These are phyloP conservation scores for Amanita muscaria DNA, from an alignment of 768 basidiomycete species.

Conservation along the genomic window DNA sequence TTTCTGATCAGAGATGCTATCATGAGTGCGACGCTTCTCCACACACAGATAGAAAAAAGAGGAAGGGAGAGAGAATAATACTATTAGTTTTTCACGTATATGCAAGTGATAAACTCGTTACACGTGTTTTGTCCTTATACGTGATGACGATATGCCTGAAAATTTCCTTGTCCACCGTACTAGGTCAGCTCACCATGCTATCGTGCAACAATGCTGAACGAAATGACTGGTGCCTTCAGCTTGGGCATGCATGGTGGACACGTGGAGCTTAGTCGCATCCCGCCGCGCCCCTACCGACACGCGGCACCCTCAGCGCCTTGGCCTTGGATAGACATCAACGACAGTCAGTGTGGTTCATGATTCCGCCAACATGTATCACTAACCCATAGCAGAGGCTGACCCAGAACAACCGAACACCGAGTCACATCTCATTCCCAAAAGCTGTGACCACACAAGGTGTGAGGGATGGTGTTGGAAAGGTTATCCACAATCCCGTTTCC, in stretches of 20 bases:
- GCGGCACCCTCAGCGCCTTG: constrained; percentile 40
- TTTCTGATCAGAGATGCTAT: too few relatives aligned
- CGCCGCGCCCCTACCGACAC: constrained; percentile 34
- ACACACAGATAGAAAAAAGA: too few relatives aligned
- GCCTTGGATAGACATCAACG: constrained; percentile 37
- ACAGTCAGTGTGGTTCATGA: constrained; percentile 17
- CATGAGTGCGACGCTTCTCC: too few relatives aligned
- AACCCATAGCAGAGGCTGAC: constrained; percentile 15
- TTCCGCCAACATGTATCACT: background rate
- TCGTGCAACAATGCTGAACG: too few relatives aligned
- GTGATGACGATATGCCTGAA: too few relatives aligned
- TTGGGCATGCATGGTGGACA: background rate
- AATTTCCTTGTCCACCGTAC: too few relatives aligned
- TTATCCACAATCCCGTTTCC: constrained; percentile 41
- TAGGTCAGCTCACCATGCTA: too few relatives aligned
- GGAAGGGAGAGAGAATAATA: too few relatives aligned
- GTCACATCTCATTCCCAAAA: constrained; percentile 26
- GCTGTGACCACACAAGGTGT: constrained; percentile 30
- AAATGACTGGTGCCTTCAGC: too few relatives aligned
- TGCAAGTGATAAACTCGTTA: too few relatives aligned
- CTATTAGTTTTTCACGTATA: too few relatives aligned
- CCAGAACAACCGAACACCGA: constrained; percentile 26
- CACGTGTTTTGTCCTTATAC: too few relatives aligned
- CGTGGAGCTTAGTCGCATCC: constrained; percentile 9
- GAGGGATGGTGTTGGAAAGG: constrained; percentile 28